Evolutionary conservation across 208 protist species (phyloP).

Genomic region (Zelonia costaricensis): DNA sequence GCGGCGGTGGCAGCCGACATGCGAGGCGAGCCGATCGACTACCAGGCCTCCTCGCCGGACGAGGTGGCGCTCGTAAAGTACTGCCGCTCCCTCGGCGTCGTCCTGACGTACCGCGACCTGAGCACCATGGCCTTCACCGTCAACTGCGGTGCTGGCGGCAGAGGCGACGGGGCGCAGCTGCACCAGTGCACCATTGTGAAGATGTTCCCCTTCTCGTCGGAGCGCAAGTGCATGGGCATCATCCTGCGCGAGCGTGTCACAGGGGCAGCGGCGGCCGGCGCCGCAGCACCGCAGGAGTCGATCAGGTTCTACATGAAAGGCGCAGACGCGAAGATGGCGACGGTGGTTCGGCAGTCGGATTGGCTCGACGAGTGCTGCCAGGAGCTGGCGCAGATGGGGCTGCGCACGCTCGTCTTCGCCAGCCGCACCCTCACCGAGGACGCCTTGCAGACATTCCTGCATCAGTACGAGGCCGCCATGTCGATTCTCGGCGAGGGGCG

Average conservation of each 20-base stretch:
- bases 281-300: conserved; percentile 6
- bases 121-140: conserved; percentile 58
- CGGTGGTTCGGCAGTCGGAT: conserved; percentile 85
- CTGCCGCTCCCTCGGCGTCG: conserved; percentile 79
- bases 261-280: not conserved
- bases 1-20: conserved; percentile 78
- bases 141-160: too few relatives aligned
- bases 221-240: conserved; percentile 98
- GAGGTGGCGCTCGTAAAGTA: conserved; percentile 97
- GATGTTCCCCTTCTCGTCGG: conserved; percentile 98
- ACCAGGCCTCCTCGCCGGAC: conserved; percentile 94
- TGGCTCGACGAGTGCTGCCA: conserved; percentile 97
- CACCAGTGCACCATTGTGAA: conserved; percentile 94
- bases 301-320: conserved; percentile 96
- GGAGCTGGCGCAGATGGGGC: conserved; percentile 96
- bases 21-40: conserved; percentile 40
- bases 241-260: conserved; percentile 80
- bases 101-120: conserved; percentile 52
- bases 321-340: conserved; percentile 93
- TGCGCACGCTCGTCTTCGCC: conserved; percentile 95
- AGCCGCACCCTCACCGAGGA: conserved; percentile 75
- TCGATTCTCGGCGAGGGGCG: conserved; percentile 54
- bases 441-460: conserved; percentile 86
- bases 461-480: conserved; percentile 55
- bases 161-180: conserved; percentile 19